phyloP scores from a whole-genome alignment of 495 filamentous ascomycete genomes.

The Sordaria brevicollis region DNA sequence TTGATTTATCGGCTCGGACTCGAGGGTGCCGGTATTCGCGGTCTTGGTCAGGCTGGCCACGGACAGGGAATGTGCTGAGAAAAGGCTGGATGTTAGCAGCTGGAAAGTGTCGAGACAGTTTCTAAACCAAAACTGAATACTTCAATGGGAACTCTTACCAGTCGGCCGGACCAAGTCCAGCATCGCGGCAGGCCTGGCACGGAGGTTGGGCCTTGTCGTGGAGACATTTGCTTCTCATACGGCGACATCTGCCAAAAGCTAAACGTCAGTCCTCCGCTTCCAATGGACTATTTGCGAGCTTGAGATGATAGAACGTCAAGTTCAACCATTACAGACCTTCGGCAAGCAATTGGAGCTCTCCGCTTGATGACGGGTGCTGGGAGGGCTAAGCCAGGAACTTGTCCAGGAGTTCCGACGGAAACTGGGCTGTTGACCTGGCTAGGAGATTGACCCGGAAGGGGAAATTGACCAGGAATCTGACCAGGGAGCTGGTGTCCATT shows the following conservation, averaged over 20 bases:
- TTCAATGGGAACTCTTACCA: conserved; percentile 25
- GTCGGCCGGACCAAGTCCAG: conserved; percentile 30
- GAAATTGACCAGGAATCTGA: background rate
- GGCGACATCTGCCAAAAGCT: conserved; percentile 30
- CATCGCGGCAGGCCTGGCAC: conserved; percentile 31
- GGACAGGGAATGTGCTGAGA: conserved; percentile 30
- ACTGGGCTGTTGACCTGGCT: background rate
- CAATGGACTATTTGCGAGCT: background rate
- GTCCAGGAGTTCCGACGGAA: background rate
- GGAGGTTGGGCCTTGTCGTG: conserved; percentile 34
- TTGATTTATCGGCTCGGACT: conserved; percentile 29
- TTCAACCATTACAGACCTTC: conserved; percentile 28
- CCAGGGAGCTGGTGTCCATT: background rate
- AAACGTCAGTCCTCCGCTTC: background rate
- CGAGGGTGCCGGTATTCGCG: conserved; percentile 38
- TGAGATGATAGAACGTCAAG: background rate
- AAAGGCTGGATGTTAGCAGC: background rate
- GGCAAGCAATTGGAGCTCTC: conserved; percentile 38
- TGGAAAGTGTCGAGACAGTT: background rate
- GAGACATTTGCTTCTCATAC: conserved; percentile 39
- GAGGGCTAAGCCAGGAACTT: conserved; percentile 1
- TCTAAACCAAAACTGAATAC: background rate
- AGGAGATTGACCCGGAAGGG: background rate
- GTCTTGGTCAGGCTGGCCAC: conserved; percentile 33
- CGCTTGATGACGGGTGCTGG: conserved; percentile 23